Conservation (phyloP, 2,329 filamentous ascomycete genomes). For the Phyllosticta ampelicida region DNA sequence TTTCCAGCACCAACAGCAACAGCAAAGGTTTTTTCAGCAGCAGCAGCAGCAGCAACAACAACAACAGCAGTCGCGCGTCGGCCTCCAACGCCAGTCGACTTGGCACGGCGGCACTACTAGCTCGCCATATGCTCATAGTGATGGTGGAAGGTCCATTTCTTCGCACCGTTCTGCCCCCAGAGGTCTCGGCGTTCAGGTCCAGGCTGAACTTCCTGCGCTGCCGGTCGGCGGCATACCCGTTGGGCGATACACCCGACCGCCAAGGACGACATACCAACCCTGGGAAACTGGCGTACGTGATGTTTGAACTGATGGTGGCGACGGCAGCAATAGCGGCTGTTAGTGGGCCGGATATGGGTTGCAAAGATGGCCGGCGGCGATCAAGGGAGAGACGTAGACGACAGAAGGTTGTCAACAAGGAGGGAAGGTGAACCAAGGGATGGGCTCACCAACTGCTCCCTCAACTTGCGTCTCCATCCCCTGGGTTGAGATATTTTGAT, state of each 20-base stretch:
- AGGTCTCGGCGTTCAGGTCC: neutral
- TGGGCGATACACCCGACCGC: neutral
- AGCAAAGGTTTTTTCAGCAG: neutral
- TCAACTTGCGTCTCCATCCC: no score
- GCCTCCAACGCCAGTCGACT: neutral
- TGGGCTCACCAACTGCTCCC: neutral
- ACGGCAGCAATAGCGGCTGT: neutral
- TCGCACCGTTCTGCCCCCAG: neutral
- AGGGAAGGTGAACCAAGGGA: neutral
- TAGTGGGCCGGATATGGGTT: neutral
- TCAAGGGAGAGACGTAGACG: neutral
- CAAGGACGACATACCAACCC: neutral
- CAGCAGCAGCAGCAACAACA: neutral
- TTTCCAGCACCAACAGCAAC: neutral
- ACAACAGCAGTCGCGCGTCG: neutral
- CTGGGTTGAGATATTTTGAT: no score
- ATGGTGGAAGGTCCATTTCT: neutral
- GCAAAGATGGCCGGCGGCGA: neutral
- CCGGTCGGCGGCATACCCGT: neutral
- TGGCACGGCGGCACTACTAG: neutral
- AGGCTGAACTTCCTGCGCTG: neutral
- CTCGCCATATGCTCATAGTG: neutral
- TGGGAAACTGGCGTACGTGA: neutral
- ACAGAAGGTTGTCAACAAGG: neutral
- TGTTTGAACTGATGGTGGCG: neutral